Percentiles rank a stretch among this genome's conserved stretches.
These are phyloP conservation scores for Penium margaritaceum DNA, from an alignment of 139 green algal genomes.

Conservation along the genomic window DNA sequence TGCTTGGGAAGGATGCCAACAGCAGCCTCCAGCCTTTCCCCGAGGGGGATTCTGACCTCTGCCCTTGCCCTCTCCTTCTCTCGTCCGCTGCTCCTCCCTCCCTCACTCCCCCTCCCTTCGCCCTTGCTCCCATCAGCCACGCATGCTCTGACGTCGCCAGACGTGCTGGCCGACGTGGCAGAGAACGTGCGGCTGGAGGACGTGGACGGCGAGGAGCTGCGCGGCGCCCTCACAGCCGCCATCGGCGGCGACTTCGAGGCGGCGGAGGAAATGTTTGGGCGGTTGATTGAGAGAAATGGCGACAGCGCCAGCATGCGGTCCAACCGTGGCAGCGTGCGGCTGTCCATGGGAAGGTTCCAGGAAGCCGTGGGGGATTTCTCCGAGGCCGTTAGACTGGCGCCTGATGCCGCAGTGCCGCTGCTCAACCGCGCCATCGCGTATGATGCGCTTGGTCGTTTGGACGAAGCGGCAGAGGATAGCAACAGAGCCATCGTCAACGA, in stretches of 20 bases:
- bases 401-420: conserved; percentile 20
- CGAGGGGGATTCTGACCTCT: too few species aligned
- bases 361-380: conserved; percentile 23
- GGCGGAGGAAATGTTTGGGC: conserved; percentile 15
- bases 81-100: too few species aligned
- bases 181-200: conserved; percentile 29
- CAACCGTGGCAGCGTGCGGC: conserved; percentile 32
- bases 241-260: conserved; percentile 25
- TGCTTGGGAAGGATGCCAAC: too few species aligned
- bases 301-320: conserved; percentile 28
- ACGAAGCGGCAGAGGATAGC: too few species aligned
- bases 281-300: not conserved
- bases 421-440: conserved; percentile 32
- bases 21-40: too few species aligned
- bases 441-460: too few species aligned
- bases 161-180: too few species aligned
- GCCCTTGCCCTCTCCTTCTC: too few species aligned
- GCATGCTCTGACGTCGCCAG: too few species aligned
- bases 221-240: conserved; percentile 22
- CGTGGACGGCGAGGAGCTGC: conserved; percentile 30
- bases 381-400: conserved; percentile 20
- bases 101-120: too few species aligned
- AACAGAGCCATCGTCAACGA: too few species aligned
- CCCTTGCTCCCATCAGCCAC: too few species aligned
- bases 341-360: conserved; percentile 21